phyloP scores from a whole-genome alignment of 768 basidiomycete species.

The Agrocybe praecox region DNA sequence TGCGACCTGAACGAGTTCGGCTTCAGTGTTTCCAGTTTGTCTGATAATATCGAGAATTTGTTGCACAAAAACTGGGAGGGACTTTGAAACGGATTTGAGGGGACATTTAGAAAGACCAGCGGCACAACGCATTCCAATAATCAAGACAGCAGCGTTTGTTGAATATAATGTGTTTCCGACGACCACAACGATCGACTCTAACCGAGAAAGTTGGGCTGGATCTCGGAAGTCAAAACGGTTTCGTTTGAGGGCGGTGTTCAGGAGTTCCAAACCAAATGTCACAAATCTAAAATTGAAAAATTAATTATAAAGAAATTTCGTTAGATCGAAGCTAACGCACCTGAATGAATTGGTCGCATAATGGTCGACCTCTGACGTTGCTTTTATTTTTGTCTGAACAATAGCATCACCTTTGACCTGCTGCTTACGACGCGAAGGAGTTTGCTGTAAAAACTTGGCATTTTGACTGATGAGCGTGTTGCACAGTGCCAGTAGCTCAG shows the following conservation, averaged over 20 bases:
- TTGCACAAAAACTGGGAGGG: slow-evolving; percentile 79
- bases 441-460: slow-evolving; percentile 79
- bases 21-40: slow-evolving; percentile 83
- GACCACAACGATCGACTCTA: slow-evolving; percentile 84
- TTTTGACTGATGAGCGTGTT: slow-evolving; percentile 92
- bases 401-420: slow-evolving; percentile 57
- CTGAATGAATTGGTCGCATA: slow-evolving; percentile 89
- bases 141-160: slow-evolving; percentile 70
- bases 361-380: slow-evolving; percentile 57
- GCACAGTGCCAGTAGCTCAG: slow-evolving; percentile 78
- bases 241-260: slow-evolving; percentile 84
- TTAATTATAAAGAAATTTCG: not conserved
- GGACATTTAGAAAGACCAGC: slow-evolving; percentile 86
- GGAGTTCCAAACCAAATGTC: slow-evolving; percentile 88
- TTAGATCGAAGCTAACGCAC: slow-evolving; percentile 36
- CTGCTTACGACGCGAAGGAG: slow-evolving; percentile 36
- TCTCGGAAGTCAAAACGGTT: slow-evolving; percentile 87
- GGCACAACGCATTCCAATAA: slow-evolving; percentile 76
- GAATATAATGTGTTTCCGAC: slow-evolving; percentile 95
- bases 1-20: slow-evolving; percentile 86
- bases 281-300: slow-evolving; percentile 62
- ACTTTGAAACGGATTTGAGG: slow-evolving; percentile 69
- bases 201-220: slow-evolving; percentile 67
- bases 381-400: slow-evolving; percentile 78
- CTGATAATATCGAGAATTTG: slow-evolving; percentile 86